phyloP scores from a whole-genome alignment of 164 flowering plant genomes.

The Liriodendron chinense region DNA sequence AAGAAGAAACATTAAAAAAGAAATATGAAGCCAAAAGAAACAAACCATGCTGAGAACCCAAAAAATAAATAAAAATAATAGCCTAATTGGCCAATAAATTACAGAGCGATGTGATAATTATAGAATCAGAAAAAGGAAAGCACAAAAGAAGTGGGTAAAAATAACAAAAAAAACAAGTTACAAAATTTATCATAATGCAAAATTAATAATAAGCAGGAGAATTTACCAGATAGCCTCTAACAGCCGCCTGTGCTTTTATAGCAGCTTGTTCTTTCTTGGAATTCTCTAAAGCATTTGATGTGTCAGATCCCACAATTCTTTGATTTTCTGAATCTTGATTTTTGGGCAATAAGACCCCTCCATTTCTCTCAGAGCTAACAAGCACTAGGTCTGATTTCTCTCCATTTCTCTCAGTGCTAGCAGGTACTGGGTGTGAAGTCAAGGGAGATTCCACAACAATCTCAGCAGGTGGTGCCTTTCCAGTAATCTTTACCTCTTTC shows the following conservation, averaged over 20 bases:
- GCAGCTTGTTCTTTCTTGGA: conserved; percentile 57
- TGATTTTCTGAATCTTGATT: conserved; percentile 31
- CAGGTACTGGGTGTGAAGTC: conserved; percentile 18
- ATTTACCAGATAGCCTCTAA: conserved; percentile 84
- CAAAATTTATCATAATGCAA: neutral
- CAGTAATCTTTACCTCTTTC: conserved; percentile 30
- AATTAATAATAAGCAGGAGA: neutral
- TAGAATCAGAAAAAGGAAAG: too few species aligned
- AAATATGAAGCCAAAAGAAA: too few species aligned
- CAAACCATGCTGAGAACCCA: too few species aligned
- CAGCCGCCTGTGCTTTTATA: conserved; percentile 71
- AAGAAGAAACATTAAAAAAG: too few species aligned
- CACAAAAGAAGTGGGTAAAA: too few species aligned
- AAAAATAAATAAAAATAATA: too few species aligned
- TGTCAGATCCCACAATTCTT: conserved; percentile 15
- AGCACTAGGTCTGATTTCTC: conserved; percentile 21
- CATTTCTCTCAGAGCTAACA: conserved; percentile 16
- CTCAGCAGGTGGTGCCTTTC: conserved; percentile 26
- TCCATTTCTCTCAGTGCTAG: conserved; percentile 21
- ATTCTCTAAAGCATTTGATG: conserved; percentile 37
- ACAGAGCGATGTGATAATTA: too few species aligned
- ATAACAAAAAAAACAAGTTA: neutral
- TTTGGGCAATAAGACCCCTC: conserved; percentile 12
- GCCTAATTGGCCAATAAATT: neutral
- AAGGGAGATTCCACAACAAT: conserved; percentile 19